These are phyloP conservation scores for Globisporangium emineosum DNA, from an alignment of 352 stramenopile species.

Conservation along the genomic window DNA sequence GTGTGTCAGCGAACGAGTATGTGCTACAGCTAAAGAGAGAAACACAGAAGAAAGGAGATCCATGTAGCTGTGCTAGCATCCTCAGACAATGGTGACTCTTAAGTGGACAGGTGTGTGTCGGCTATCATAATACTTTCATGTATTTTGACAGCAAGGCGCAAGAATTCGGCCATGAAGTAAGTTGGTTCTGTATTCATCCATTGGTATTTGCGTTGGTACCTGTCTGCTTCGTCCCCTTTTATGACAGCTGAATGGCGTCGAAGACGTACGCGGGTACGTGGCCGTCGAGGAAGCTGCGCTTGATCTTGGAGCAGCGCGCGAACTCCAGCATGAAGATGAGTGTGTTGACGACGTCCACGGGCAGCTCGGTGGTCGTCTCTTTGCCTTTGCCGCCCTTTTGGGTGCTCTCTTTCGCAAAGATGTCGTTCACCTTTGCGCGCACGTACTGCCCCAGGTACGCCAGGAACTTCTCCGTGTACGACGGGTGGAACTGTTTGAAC, in stretches of 20 bases:
- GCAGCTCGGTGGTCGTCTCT: slow-evolving; percentile 47
- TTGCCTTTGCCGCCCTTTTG: slow-evolving; percentile 31
- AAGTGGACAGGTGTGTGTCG: neutral
- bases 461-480: slow-evolving; percentile 92
- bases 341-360: slow-evolving; percentile 81
- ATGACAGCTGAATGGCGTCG: slow-evolving; percentile 77
- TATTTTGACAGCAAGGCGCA: too few species aligned
- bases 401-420: slow-evolving; percentile 48
- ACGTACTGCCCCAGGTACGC: slow-evolving; percentile 93
- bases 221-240: neutral
- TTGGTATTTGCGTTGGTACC: neutral
- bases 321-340: slow-evolving; percentile 91
- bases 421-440: slow-evolving; percentile 84
- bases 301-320: slow-evolving; percentile 79
- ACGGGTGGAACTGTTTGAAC: slow-evolving; percentile 94
- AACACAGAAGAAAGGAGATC: neutral
- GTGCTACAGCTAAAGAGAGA: neutral
- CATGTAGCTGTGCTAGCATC: neutral
- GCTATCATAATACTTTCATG: neutral
- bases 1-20: neutral
- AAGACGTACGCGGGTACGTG: slow-evolving; percentile 89
- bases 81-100: neutral
- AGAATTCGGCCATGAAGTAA: neutral
- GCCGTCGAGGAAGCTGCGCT: slow-evolving; percentile 74
- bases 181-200: neutral